Evolutionary conservation across 345 rosid species (phyloP), one percentile per base, ranked within the genome.

Genomic region (Schrenkiella parvula): DNA sequence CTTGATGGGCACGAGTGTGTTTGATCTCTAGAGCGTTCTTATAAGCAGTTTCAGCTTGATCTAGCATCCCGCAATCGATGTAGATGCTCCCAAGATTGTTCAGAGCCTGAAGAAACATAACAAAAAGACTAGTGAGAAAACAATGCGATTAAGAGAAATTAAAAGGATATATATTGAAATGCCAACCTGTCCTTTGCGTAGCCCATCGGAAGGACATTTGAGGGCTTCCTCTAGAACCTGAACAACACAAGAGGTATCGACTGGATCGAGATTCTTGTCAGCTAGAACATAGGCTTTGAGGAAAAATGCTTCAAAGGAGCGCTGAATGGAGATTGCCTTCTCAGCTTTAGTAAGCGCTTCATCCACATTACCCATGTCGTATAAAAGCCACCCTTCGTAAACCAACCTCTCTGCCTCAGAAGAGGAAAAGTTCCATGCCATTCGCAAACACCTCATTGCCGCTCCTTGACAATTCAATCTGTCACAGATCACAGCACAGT

Each of bases 1-100:
- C 99, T 89, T 95, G 99, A 77, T 89, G 99, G 5, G 97, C 99
- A 76, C 99, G 88, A 14, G 97, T 86, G 64, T 95, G 97, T 82
- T 85, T 86, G 74, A 95, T 91, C 68, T 82, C 83, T 28, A 95
- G 87, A 48, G 99, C 99, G 48, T 79, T 91, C 69, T 51, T 86
- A 60, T 95, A 95, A 77, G 97, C 87, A 31, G 70, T 81, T 76
- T 83, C 89, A 47, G 99, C 99, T 67, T 63, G 73, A 57, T 95
- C 99, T 44, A 87, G 84, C 79, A 87, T 85, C 38, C 81, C 87
- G 15, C 84, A 86, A 58, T 95, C 96, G 39, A 87, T 87, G 59
- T 87, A 86, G 18, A 95, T 85, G 70, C 97, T 91, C 25, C 93
- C 99, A 53, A 95, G 77, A 82, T 95, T 95, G 78, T 95, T 95